A percentile compares a stretch with the other conserved stretches of the same genome.
Evolutionary conservation across 2,329 filamentous ascomycete species (phyloP).

Genomic region (Ceratocystis cubensis): DNA sequence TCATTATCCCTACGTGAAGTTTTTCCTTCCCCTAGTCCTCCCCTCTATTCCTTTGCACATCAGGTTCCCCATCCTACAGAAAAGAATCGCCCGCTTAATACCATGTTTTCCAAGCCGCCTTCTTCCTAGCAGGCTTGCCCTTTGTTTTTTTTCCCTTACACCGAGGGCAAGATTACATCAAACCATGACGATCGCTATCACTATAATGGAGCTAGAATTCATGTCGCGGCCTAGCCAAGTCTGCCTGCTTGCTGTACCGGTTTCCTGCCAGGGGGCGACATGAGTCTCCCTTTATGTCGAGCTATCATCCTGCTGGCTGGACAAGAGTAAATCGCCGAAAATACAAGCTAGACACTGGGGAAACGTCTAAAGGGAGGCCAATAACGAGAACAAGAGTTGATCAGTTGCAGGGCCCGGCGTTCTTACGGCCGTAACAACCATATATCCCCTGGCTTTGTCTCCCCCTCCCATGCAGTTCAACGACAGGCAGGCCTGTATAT

Average conservation of each 20-base stretch:
- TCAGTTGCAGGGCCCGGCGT: background rate
- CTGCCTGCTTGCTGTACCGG: constrained; percentile 4
- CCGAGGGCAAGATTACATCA: background rate
- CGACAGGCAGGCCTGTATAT: background rate
- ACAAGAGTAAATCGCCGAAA: background rate
- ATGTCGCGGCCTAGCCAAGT: background rate
- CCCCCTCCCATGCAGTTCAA: too few species aligned
- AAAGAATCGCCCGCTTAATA: background rate
- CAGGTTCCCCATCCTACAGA: too few species aligned
- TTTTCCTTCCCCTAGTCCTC: background rate
- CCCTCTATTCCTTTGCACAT: background rate
- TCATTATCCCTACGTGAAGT: background rate
- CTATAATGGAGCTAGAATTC: background rate
- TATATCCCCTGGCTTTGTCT: too few species aligned
- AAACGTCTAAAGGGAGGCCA: background rate
- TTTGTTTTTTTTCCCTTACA: constrained; percentile 1
- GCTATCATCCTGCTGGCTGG: background rate
- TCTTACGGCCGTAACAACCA: background rate
- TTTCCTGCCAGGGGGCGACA: background rate
- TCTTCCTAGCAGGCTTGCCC: background rate
- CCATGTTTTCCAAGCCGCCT: background rate
- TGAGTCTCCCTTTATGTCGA: background rate
- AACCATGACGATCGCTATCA: constrained; percentile 2
- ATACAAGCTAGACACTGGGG: background rate
- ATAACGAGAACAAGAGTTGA: background rate